Percentiles rank a stretch among this genome's conserved stretches.
Conservation (phyloP, 164 flowering plant species). For the Nelumbo lutea region DNA sequence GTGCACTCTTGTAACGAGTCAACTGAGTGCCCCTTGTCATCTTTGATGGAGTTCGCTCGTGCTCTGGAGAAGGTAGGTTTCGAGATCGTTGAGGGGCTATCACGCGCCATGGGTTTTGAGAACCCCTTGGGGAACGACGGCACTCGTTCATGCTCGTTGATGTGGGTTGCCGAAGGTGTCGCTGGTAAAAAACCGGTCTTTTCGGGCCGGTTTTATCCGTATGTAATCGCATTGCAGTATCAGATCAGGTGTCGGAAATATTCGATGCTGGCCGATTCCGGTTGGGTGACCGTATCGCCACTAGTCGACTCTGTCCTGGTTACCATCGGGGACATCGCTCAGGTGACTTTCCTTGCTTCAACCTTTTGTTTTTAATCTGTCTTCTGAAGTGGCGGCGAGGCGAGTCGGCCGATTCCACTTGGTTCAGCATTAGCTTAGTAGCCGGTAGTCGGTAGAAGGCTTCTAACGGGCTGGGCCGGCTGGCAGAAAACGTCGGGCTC, state of each 20-base stretch:
- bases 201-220: conserved; percentile 57
- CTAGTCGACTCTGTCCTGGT: conserved; percentile 56
- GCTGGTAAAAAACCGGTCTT: conserved; percentile 17
- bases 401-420: not conserved
- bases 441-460: not conserved
- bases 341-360: conserved; percentile 29
- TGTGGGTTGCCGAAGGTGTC: conserved; percentile 52
- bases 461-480: not conserved
- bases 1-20: conserved; percentile 27
- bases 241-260: conserved; percentile 42
- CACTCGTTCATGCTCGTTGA: conserved; percentile 29
- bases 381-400: too few relatives aligned
- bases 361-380: not conserved
- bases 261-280: conserved; percentile 56
- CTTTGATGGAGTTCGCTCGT: conserved; percentile 39
- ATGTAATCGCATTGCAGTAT: conserved; percentile 53
- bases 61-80: conserved; percentile 55
- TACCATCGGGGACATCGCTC: conserved; percentile 78
- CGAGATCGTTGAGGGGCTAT: conserved; percentile 37
- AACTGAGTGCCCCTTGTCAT: conserved; percentile 23
- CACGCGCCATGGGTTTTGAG: conserved; percentile 42
- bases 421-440: not conserved
- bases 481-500: not conserved
- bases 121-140: conserved; percentile 37
- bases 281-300: conserved; percentile 58